Base-by-base conservation (phyloP, 1,284 basidiomycete genomes). In the Cystobasidiaceae sp. region DNA sequence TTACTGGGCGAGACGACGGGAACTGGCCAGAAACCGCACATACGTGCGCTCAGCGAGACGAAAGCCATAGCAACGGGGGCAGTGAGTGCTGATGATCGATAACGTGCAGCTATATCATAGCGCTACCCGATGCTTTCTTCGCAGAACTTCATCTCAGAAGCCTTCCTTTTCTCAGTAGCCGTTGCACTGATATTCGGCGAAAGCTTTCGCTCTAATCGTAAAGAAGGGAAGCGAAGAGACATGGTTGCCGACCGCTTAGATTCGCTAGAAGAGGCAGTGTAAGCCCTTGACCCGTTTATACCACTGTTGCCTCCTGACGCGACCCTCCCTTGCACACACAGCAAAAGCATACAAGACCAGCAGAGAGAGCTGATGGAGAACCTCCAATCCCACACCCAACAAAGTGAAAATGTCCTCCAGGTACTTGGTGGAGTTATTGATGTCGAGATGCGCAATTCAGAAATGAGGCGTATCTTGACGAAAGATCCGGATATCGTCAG, bases 171-270 rank as follows among this genome's bases (percentile, higher is more conserved):
- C 32, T 43, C 33, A 17, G 65, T 67, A n/a, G 65, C 65, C 9
- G 23, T 67, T 25, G 43, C 58, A 6, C 50, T 67, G 17, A 67
- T 67, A 27, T 19, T 67, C 4, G 65, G 43, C 8, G 65, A 67
- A 48, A 37, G 43, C 17, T 60, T 43, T 25, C 25, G 65, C 19
- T 49, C 84, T 0, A 88, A 87, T 0, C 80, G 87, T 34, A 89
- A 82, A 72, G 81, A 87, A 66, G 82, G 83, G 0, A 88, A 85
- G 74, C 84, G 89, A 45, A 78, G 89, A 55, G 88, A 89, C 71
- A 79, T 80, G 51, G 85, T 93, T 2, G 84, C 87, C 67, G 89
- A 91, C 54, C 81, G 84, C 59, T 78, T 90, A 30, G 86, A 89
- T 4, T 44, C 46, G 21, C n/a, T 67, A 27, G 50, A 64, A 46